Evolutionary conservation across 176 grass and related monocot species (phyloP), one percentile per base, ranked within the genome.

Genomic region (Typha latifolia): DNA sequence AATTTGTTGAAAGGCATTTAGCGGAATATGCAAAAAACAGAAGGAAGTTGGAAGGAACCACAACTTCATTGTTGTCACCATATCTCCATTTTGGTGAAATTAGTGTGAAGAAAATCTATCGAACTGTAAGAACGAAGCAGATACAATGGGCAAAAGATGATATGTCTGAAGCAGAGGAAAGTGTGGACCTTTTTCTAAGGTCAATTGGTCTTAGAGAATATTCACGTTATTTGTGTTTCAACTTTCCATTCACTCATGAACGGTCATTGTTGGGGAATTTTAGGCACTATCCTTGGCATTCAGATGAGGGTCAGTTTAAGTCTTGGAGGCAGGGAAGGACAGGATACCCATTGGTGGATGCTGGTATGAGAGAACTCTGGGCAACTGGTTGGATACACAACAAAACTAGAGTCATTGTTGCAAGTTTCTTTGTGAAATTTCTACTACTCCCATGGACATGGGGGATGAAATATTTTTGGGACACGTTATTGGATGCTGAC

Each of bases 381-480:
- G 92, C 92, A 66, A 96, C 92, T 55, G 92, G 87, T 47, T 96
- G 92, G 92, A 91, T 75, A 29, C 92, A 96, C 84, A 96, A 96
- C 70, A 74, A 74, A 48, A 88, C 79, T 72, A 81, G 92, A 87
- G 85, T 91, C 55, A 82, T 96, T 12, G 82, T 84, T 12, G 84
- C 92, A 31, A 86, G 87, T 76, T 91, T 96, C 65, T 81, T 90
- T 71, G 87, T 96, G 55, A 96, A 96, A 62, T 72, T 88, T 83
- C 79, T 96, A 68, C 71, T 84, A 22, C 73, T 96, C 71, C 92
- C 87, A 15, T 96, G 92, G 92, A 84, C 78, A 62, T 96, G 92
- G 92, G 92, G 92, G 14, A 88, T 96, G 82, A 96, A 96, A 53
- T 96, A 91, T 32, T 96, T 96, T 78, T 96, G 92, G 92, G 92